A percentile compares a stretch with the other conserved stretches of the same genome.
Conservation (phyloP, 2,329 filamentous ascomycete genomes). For the Aspergillus glaucus region DNA sequence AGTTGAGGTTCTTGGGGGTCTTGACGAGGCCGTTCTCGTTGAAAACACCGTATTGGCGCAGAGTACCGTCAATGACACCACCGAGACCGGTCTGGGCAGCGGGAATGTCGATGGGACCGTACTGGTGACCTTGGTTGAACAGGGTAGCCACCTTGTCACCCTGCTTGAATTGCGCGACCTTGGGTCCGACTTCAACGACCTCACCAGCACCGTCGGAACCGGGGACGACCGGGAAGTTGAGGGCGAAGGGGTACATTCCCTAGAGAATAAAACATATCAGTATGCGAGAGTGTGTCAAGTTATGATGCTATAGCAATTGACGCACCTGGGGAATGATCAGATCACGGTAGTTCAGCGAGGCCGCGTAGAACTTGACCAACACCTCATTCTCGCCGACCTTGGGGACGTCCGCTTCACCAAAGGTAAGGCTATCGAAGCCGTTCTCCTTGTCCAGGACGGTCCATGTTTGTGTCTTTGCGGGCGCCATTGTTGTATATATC, state of each 20-base stretch:
- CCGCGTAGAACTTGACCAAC: slow-evolving; percentile 57
- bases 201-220: slow-evolving; percentile 39
- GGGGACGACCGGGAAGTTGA: slow-evolving; percentile 26
- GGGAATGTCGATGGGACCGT: slow-evolving; percentile 38
- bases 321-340: slow-evolving; percentile 42
- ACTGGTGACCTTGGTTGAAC: slow-evolving; percentile 54
- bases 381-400: slow-evolving; percentile 64
- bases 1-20: slow-evolving; percentile 51
- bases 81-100: slow-evolving; percentile 55
- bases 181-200: slow-evolving; percentile 47
- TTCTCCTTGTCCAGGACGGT: slow-evolving; percentile 43
- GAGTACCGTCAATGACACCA: slow-evolving; percentile 59
- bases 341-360: slow-evolving; percentile 47
- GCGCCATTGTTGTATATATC: slow-evolving; percentile 28
- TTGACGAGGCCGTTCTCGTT: slow-evolving; percentile 61
- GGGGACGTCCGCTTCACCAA: slow-evolving; percentile 50
- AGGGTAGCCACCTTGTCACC: slow-evolving; percentile 54
- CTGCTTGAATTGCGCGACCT: slow-evolving; percentile 51
- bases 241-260: slow-evolving; percentile 29
- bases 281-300: slow-evolving; percentile 35
- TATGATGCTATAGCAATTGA: slow-evolving; percentile 34
- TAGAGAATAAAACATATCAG: slow-evolving; percentile 8
- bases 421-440: slow-evolving; percentile 56
- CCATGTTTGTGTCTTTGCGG: slow-evolving; percentile 51
- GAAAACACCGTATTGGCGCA: slow-evolving; percentile 63